These are phyloP conservation scores for Hemisphaericaspora subhashii DNA, from an alignment of 1,139 yeast genomes.

Conservation along the genomic window DNA sequence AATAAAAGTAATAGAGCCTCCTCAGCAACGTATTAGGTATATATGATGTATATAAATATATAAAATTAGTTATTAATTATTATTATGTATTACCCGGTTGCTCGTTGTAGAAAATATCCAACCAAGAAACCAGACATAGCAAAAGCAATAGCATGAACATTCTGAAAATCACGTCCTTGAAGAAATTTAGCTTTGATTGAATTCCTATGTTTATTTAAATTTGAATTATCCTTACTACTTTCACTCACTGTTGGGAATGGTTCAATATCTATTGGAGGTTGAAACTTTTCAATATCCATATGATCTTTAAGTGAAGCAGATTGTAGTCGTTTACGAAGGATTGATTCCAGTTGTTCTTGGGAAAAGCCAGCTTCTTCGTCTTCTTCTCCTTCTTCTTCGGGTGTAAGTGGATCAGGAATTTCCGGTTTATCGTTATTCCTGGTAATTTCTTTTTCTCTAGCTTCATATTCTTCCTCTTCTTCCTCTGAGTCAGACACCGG, in stretches of 20 bases:
- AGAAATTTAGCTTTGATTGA: conserved; percentile 1
- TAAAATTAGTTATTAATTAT: neutral
- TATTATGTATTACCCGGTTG: conserved; percentile 6
- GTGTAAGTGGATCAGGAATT: neutral
- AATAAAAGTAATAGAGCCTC: no score
- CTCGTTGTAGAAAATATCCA: conserved; percentile 13
- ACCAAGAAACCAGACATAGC: conserved; percentile 15
- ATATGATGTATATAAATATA: neutral
- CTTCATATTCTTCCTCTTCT: conserved; percentile 5
- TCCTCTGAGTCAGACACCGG: conserved; percentile 24
- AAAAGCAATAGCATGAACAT: conserved; percentile 13
- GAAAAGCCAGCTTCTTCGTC: neutral
- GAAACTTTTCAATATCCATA: neutral
- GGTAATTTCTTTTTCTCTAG: neutral
- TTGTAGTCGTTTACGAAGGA: neutral
- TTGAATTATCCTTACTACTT: neutral
- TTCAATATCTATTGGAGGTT: conserved; percentile 9
- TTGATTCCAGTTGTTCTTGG: neutral
- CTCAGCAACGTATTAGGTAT: neutral
- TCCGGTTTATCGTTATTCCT: neutral
- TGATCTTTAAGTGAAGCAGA: neutral
- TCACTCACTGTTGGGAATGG: conserved; percentile 15
- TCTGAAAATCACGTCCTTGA: conserved; percentile 7
- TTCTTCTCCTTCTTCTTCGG: neutral
- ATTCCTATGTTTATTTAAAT: neutral